phyloP scores from a whole-genome alignment of 2,329 filamentous ascomycete genomes.

The Cercospora sp. region DNA sequence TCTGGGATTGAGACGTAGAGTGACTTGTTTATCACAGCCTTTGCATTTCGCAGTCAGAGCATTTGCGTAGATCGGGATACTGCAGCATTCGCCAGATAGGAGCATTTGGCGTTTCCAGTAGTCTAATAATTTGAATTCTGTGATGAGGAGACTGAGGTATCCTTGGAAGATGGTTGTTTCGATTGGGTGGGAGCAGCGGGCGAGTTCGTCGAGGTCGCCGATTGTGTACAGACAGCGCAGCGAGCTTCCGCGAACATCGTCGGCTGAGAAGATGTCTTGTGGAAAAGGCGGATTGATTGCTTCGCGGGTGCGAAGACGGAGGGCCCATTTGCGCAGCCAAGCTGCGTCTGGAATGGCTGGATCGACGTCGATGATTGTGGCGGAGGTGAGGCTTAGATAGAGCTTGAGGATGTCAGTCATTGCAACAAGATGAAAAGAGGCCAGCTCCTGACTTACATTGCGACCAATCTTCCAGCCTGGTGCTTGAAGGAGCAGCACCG shows the following conservation, averaged over 20 bases:
- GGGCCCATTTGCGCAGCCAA: conserved; percentile 55
- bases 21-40: conserved; percentile 42
- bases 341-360: conserved; percentile 55
- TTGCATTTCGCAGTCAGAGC: conserved; percentile 42
- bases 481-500: conserved; percentile 35
- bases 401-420: conserved; percentile 23
- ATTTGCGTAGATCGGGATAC: conserved; percentile 57
- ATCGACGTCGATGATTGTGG: conserved; percentile 57
- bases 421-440: neutral
- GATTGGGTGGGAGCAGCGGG: conserved; percentile 35
- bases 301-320: conserved; percentile 51
- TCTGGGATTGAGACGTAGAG: conserved; percentile 45
- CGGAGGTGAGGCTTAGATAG: conserved; percentile 42
- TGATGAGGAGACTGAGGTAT: conserved; percentile 48
- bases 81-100: conserved; percentile 53
- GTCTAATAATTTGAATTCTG: conserved; percentile 44
- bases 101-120: conserved; percentile 48
- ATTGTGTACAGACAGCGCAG: conserved; percentile 45
- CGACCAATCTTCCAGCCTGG: conserved; percentile 36
- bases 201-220: conserved; percentile 48
- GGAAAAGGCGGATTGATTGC: conserved; percentile 53
- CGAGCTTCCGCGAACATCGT: conserved; percentile 26
- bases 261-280: conserved; percentile 36
- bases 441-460: conserved; percentile 29
- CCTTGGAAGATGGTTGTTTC: conserved; percentile 42